These are phyloP conservation scores for Dalbergia cultrata DNA, from an alignment of 306 rosid species.

Conservation along the genomic window DNA sequence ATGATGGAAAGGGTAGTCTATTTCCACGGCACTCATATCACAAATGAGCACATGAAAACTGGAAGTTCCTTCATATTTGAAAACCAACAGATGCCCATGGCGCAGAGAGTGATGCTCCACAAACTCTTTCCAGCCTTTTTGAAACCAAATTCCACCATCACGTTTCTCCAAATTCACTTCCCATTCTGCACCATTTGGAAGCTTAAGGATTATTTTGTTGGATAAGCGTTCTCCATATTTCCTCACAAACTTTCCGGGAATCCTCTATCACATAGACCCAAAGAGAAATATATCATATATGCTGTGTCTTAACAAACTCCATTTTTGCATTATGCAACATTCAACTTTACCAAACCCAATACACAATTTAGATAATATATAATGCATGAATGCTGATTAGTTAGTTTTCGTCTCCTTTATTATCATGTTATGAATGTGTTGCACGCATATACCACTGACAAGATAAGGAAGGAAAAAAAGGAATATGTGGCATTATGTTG, in stretches of 20 bases:
- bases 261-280: conserved; percentile 41
- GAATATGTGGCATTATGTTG: not conserved
- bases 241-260: conserved; percentile 43
- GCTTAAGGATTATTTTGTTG: conserved; percentile 36
- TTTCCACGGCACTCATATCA: conserved; percentile 30
- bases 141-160: conserved; percentile 43
- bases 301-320: not conserved
- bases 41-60: conserved; percentile 16
- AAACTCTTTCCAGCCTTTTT: conserved; percentile 55
- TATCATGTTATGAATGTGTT: not conserved
- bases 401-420: no score
- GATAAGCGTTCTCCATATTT: conserved; percentile 45
- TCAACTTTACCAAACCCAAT: not conserved
- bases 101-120: conserved; percentile 35
- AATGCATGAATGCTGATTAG: not conserved
- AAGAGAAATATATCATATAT: not conserved
- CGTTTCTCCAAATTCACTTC: conserved; percentile 44
- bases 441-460: no score
- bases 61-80: conserved; percentile 32
- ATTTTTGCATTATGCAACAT: not conserved
- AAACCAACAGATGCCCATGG: conserved; percentile 43
- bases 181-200: conserved; percentile 51
- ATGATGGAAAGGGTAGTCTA: conserved; percentile 27
- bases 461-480: no score
- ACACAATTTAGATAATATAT: not conserved